Conservation (phyloP, 192 early-diverging fungal genomes). For the Powellomyces hirtus region DNA sequence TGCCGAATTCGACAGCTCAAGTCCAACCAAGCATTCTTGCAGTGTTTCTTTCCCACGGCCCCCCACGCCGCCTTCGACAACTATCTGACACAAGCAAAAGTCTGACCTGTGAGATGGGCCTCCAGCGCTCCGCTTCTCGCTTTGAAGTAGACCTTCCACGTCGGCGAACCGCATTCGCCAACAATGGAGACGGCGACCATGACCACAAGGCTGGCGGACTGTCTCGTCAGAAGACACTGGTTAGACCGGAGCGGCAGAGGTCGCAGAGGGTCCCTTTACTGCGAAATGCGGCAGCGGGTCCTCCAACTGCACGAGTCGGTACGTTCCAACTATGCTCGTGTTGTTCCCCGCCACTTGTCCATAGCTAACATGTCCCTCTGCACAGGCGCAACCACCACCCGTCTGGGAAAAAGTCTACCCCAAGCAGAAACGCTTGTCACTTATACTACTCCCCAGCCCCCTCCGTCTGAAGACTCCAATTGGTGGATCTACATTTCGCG, state of each 20-base stretch:
- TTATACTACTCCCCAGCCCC: conserved; percentile 1
- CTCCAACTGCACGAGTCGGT: conserved; percentile 16
- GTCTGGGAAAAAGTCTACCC: neutral
- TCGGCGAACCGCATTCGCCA: neutral
- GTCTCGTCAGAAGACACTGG: conserved; percentile 7
- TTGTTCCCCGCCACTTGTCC: neutral
- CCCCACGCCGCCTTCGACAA: no score
- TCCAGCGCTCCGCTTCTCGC: no score
- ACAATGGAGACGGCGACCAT: neutral
- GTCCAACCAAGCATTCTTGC: no score
- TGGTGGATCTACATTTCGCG: conserved; percentile 39
- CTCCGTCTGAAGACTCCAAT: conserved; percentile 11
- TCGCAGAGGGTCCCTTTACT: conserved; percentile 7
- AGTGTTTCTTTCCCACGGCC: no score
- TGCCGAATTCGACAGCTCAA: no score
- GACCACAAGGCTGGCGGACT: neutral
- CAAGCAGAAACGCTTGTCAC: neutral
- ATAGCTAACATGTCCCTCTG: neutral
- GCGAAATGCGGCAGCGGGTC: neutral
- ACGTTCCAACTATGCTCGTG: neutral
- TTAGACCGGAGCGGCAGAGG: conserved; percentile 11
- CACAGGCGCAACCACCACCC: conserved; percentile 8
- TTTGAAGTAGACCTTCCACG: neutral
- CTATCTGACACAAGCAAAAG: no score
- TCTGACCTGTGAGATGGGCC: no score